A percentile compares a stretch with the other conserved stretches of the same genome.
phyloP scores from a whole-genome alignment of 306 rosid species.

The Malus domestica region DNA sequence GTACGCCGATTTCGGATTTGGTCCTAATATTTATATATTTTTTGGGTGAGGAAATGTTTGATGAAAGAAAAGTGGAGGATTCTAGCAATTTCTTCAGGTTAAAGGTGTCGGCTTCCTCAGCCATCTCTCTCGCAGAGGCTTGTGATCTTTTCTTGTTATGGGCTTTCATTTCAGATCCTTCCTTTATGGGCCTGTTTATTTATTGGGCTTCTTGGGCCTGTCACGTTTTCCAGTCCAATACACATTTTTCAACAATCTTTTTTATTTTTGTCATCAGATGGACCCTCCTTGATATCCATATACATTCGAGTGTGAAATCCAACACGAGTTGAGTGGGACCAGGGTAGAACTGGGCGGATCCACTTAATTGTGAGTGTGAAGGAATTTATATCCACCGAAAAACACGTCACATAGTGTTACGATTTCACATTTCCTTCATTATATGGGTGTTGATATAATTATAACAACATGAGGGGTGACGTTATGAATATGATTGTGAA shows the following conservation, averaged over 20 bases:
- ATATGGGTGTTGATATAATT: too few relatives aligned
- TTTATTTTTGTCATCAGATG: too few relatives aligned
- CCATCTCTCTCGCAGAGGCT: not conserved
- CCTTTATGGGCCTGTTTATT: not conserved
- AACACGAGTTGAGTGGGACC: not conserved
- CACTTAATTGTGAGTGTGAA: too few relatives aligned
- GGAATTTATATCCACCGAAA: too few relatives aligned
- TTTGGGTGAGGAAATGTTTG: not conserved
- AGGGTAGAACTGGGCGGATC: not conserved
- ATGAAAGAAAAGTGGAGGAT: not conserved
- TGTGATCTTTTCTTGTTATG: not conserved
- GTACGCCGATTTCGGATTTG: not conserved
- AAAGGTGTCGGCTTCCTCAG: not conserved
- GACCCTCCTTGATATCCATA: too few relatives aligned
- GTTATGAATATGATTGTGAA: too few relatives aligned
- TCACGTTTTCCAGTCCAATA: not conserved
- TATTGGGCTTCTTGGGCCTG: not conserved
- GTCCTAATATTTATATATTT: not conserved
- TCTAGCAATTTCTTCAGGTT: conserved; percentile 22
- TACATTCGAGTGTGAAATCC: too few relatives aligned
- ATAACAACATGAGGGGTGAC: too few relatives aligned
- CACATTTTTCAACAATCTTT: not conserved
- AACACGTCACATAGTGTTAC: too few relatives aligned
- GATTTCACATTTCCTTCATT: too few relatives aligned
- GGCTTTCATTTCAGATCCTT: not conserved